Percentiles rank a stretch among this genome's conserved stretches.
phyloP scores from a whole-genome alignment of 345 rosid genomes.

The Lepidium didymum region DNA sequence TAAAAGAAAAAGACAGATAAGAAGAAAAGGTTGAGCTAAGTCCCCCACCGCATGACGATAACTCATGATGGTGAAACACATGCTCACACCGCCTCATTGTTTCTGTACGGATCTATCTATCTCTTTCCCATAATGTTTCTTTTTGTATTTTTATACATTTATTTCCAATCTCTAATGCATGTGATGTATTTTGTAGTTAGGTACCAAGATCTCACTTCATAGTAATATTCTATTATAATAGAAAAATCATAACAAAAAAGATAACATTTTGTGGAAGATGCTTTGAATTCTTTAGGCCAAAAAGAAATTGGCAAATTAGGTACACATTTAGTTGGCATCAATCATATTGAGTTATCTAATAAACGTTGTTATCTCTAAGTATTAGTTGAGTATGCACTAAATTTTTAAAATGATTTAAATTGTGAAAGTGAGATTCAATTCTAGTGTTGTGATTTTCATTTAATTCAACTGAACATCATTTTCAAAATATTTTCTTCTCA shows the following conservation, averaged over 20 bases:
- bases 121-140: background rate
- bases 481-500: too few relatives aligned
- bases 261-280: background rate
- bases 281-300: background rate
- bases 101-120: slow-evolving; percentile 4
- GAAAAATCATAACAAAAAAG: background rate
- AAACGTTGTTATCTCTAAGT: too few relatives aligned
- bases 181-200: background rate
- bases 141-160: background rate
- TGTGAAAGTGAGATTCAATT: too few relatives aligned
- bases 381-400: too few relatives aligned
- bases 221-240: background rate
- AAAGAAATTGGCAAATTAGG: background rate
- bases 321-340: background rate
- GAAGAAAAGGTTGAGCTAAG: background rate
- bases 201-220: background rate
- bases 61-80: slow-evolving; percentile 10
- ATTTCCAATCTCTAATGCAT: background rate
- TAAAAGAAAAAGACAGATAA: background rate
- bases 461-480: too few relatives aligned
- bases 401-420: too few relatives aligned
- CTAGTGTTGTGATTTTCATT: too few relatives aligned
- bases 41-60: slow-evolving; percentile 1
- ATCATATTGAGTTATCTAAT: too few relatives aligned
- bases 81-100: slow-evolving; percentile 4